These are phyloP conservation scores for Gloeophyllum trabeum DNA, from an alignment of 768 basidiomycete genomes.

Conservation along the genomic window DNA sequence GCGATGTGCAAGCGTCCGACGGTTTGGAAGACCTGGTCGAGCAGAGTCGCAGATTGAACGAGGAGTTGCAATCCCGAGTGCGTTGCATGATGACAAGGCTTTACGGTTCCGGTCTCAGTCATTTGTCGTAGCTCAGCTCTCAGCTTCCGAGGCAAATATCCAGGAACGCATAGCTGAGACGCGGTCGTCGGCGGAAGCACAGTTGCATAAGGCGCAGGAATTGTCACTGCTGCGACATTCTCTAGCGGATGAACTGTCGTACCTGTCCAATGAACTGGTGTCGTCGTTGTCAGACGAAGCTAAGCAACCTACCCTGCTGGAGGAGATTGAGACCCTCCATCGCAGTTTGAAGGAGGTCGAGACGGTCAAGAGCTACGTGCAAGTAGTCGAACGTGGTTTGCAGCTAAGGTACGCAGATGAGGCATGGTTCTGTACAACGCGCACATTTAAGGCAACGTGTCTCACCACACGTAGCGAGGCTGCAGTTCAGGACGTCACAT, in stretches of 20 bases:
- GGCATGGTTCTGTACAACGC: background rate
- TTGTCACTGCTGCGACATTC: constrained; percentile 68
- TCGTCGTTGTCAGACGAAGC: constrained; percentile 36
- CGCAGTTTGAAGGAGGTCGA: constrained; percentile 67
- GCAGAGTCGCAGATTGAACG: no score
- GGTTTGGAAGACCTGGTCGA: background rate
- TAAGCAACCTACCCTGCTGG: constrained; percentile 54
- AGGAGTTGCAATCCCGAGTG: constrained; percentile 17
- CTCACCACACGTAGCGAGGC: constrained; percentile 39
- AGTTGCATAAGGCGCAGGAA: constrained; percentile 58
- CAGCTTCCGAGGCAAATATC: constrained; percentile 36
- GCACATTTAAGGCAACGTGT: constrained; percentile 1
- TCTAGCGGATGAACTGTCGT: constrained; percentile 66
- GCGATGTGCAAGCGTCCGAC: background rate
- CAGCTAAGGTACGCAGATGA: constrained; percentile 47
- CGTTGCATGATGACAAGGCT: constrained; percentile 7
- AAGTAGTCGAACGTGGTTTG: constrained; percentile 60
- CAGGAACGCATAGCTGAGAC: constrained; percentile 36
- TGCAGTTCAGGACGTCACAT: constrained; percentile 41
- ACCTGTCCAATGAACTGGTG: constrained; percentile 52
- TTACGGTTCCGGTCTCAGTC: background rate
- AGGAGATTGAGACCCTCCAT: constrained; percentile 76
- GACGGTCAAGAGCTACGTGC: constrained; percentile 65
- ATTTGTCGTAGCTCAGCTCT: constrained; percentile 44
- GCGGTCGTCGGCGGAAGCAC: constrained; percentile 30